These are phyloP conservation scores for Melanopsichium pennsylvanicum DNA, from an alignment of 1,284 basidiomycete species.

Conservation along the genomic window DNA sequence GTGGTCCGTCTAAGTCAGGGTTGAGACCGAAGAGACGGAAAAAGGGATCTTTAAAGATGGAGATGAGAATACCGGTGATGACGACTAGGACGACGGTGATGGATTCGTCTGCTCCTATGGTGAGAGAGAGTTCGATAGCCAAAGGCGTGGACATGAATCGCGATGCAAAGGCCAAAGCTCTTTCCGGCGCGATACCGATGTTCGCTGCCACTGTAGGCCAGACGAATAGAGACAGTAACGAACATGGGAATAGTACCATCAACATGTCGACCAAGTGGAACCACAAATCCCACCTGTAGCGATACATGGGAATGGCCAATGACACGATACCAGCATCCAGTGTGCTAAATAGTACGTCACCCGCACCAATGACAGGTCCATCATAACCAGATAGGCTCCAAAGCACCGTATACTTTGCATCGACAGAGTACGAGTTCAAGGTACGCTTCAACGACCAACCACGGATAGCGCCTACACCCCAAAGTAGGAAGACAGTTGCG, in stretches of 20 bases:
- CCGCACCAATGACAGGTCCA: slow-evolving; percentile 56
- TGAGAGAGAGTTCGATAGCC: slow-evolving; percentile 54
- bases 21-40: slow-evolving; percentile 44
- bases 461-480: slow-evolving; percentile 47
- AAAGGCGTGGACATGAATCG: slow-evolving; percentile 58
- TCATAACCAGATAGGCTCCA: slow-evolving; percentile 42
- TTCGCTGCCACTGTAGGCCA: slow-evolving; percentile 44
- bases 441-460: slow-evolving; percentile 28
- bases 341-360: slow-evolving; percentile 51
- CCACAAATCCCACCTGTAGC: slow-evolving; percentile 51
- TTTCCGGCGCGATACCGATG: slow-evolving; percentile 41
- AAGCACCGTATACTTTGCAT: slow-evolving; percentile 50
- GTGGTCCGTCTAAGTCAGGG: slow-evolving; percentile 8
- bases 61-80: slow-evolving; percentile 55
- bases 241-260: slow-evolving; percentile 42
- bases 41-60: slow-evolving; percentile 57
- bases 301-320: slow-evolving; percentile 57
- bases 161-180: slow-evolving; percentile 46
- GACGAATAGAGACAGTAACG: slow-evolving; percentile 44
- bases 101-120: slow-evolving; percentile 51
- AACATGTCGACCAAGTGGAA: slow-evolving; percentile 44
- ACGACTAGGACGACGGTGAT: slow-evolving; percentile 59
- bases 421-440: slow-evolving; percentile 37
- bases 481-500: slow-evolving; percentile 51
- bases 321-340: slow-evolving; percentile 59